Percentiles rank a stretch among this genome's conserved stretches.
phyloP scores from a whole-genome alignment of 2,329 filamentous ascomycete species.

The Fusarium heterosporum region DNA sequence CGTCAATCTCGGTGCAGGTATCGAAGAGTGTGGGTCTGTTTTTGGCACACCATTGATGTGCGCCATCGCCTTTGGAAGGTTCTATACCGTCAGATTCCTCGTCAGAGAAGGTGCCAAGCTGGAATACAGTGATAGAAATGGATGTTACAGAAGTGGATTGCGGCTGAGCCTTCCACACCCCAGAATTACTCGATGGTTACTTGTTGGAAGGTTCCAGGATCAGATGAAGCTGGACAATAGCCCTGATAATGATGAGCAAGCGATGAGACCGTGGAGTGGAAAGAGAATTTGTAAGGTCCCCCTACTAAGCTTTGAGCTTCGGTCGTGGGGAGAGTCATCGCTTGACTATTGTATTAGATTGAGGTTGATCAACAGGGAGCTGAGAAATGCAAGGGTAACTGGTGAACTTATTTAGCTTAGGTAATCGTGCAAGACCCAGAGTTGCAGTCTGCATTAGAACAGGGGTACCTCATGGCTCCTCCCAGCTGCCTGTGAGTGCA shows the following conservation, averaged over 20 bases:
- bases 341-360: neutral
- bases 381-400: neutral
- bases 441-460: neutral
- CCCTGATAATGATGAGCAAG: fast-evolving
- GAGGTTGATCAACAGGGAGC: neutral
- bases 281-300: neutral
- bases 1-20: neutral
- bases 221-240: neutral
- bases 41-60: neutral
- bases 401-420: neutral
- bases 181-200: constrained; percentile 1
- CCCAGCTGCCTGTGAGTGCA: too few relatives aligned
- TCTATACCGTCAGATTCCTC: neutral
- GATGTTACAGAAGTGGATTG: neutral
- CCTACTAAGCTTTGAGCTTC: neutral
- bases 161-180: neutral
- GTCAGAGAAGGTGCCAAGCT: neutral
- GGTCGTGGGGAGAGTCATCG: neutral
- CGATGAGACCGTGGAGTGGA: neutral
- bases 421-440: neutral
- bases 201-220: constrained; percentile 11
- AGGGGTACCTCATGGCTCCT: neutral
- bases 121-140: neutral
- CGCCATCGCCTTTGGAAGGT: neutral
- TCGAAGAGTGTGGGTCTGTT: neutral